Base-by-base conservation (phyloP, 192 early-diverging fungal species). In the Rhizophagus clarus region DNA sequence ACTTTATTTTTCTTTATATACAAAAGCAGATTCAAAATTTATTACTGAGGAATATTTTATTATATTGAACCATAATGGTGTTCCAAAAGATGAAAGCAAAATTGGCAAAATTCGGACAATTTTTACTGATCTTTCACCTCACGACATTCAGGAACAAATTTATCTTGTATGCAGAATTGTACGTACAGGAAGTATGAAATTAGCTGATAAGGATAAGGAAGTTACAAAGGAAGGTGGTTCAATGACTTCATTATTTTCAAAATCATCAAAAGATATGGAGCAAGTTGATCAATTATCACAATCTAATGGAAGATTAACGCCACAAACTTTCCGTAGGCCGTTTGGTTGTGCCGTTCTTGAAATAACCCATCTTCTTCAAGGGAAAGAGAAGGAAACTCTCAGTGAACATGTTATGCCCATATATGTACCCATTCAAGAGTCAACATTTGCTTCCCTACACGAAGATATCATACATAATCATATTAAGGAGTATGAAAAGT, bases 21-120 rank as follows among this genome's bases (percentile, higher is more conserved):
- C 88, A 60, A 76, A 79, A 47, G 31, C 72, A 0, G 88, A 90
- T 42, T 64, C 70, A 20, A 82, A 82, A 22, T 83, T 88, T 49
- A 66, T 93, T 11, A 86, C 88, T n/a, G 92, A 93, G 77, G 87
- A 91, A 26, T 93, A 87, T 78, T 45, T 86, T 2, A 85, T 93
- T 26, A 61, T 82, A 8, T 75, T 93, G 24, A 88, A 89, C 70
- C 85, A 87, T 61, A 87, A 84, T 67, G 90, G 90, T 28, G 83
- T 87, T 76, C 89, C 91, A 26, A 82, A 85, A 34, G 84, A 86
- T 37, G 80, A 89, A 72, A 32, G 64, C 1, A 79, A 79, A 32
- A 87, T 84, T 34, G 83, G 86, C 2, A 86, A 88, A 74, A 75
- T 89, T 20, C 83, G 87, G 32, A 88, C 90, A 0, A 67, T 93